A percentile compares a stretch with the other conserved stretches of the same genome.
Conservation (phyloP, 148 eudicot genomes). For the Limonium bicolor region DNA sequence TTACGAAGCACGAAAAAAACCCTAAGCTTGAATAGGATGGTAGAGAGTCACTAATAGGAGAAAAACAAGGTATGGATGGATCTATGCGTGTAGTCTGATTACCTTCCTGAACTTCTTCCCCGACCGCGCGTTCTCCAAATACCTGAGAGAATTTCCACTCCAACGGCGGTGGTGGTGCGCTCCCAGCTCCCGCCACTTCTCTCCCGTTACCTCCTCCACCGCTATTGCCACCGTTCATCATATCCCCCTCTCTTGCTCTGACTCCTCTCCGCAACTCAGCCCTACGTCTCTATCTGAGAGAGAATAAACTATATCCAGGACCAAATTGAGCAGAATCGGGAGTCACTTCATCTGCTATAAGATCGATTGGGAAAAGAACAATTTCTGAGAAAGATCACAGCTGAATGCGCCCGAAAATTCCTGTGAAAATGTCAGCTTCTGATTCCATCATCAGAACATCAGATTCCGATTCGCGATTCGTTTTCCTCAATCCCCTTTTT, state of each 20-base stretch:
- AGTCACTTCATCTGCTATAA: slow-evolving; percentile 7
- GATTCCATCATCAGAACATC: slow-evolving; percentile 19
- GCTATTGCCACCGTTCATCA: slow-evolving; percentile 56
- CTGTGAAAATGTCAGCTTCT: slow-evolving; percentile 16
- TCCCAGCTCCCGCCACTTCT: slow-evolving; percentile 21
- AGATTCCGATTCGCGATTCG: slow-evolving; percentile 17
- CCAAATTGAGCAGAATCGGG: slow-evolving; percentile 5
- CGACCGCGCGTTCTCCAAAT: slow-evolving; percentile 81
- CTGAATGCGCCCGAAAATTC: slow-evolving; percentile 2
- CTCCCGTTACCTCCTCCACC: slow-evolving; percentile 27
- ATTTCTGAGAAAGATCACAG: slow-evolving; percentile 6
- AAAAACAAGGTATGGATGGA: not conserved
- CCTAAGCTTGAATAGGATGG: slow-evolving; percentile 6
- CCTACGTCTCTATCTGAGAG: slow-evolving; percentile 1
- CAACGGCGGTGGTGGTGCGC: slow-evolving; percentile 38
- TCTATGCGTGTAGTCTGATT: not conserved
- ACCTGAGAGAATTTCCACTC: slow-evolving; percentile 97
- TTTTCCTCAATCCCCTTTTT: not conserved
- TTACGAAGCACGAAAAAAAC: too few species aligned
- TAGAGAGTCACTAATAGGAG: not conserved
- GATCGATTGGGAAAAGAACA: not conserved
- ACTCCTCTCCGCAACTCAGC: not conserved
- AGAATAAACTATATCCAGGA: slow-evolving; percentile 6
- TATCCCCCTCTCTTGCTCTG: slow-evolving; percentile 12
- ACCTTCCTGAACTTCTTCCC: slow-evolving; percentile 98